Evolutionary conservation across 345 rosid genomes (phyloP), one percentile per base, ranked within the genome.

Genomic region (Triadica sebifera): DNA sequence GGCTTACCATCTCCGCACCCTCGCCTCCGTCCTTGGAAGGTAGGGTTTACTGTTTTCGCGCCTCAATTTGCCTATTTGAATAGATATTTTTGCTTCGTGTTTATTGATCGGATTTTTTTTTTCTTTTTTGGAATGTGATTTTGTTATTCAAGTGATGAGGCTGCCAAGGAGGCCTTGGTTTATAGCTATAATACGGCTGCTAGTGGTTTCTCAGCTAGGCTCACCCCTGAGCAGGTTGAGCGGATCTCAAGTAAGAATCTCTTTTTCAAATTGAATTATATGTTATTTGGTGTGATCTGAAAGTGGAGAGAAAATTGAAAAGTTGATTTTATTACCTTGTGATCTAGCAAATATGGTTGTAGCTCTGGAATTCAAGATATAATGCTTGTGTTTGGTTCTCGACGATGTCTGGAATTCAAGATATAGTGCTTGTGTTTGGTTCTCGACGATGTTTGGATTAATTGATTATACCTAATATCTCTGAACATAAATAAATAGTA

Each of bases 171-270:
- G 22, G 91, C 96, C 57, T 66, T 95, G 67, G 16, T 95, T 43
- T 92, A 93, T 72, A 89, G 91, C 66, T 93, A 95, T 76, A 90
- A 88, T 87, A 79, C 78, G 0, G 96, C 97, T 60, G 97, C 99
- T 1, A 84, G 89, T 55, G 97, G 99, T 12, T 95, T 95, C 77
- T 91, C 98, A 8, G 97, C 98, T 58, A 91, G 85, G 82, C 97
- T 93, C 51, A 93, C 98, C 4, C 89, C 91, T 10, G 84, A 82
- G 60, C 97, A 91, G 77, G 99, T 87, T 73, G 85, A 79, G 0
- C 85, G 90, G 70, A 84, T 93, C 1, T 85, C 89, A 1, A 88
- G 98, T 94, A 83, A 29, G 92, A 66, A 2, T 50, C 60, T 29
- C 12, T 16, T 12, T 8, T 41, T 71, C 13, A 20, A 12, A 17